Conservation (phyloP, 192 early-diverging fungal species). For the Backusella sp. region DNA sequence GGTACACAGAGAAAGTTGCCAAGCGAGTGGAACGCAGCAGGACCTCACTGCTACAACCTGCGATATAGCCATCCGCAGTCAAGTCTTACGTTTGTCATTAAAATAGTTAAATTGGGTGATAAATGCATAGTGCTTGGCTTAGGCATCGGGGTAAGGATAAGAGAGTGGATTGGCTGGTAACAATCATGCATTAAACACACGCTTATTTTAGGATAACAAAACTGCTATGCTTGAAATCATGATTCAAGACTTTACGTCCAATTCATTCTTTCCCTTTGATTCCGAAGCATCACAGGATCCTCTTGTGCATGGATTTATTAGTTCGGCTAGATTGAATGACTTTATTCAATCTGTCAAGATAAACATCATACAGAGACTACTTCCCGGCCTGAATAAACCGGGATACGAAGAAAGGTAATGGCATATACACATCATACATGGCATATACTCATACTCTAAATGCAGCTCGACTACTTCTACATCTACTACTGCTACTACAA, state of each 20-base stretch:
- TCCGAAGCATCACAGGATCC: constrained; percentile 24
- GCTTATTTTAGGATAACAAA: constrained; percentile 44
- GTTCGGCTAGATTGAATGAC: constrained; percentile 56
- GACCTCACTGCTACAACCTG: constrained; percentile 57
- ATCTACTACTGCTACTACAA: neutral
- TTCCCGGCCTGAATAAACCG: constrained; percentile 67
- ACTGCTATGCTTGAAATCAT: constrained; percentile 47
- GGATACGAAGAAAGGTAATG: constrained; percentile 65
- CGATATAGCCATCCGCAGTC: constrained; percentile 68
- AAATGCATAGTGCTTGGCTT: constrained; percentile 66
- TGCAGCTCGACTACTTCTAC: too few relatives aligned
- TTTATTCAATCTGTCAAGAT: constrained; percentile 60
- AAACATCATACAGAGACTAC: constrained; percentile 62
- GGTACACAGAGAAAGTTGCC: constrained; percentile 42
- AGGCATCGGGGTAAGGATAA: constrained; percentile 55
- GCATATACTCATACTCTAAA: neutral
- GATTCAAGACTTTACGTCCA: constrained; percentile 49
- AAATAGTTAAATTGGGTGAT: constrained; percentile 59
- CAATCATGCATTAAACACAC: neutral
- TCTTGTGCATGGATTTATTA: constrained; percentile 56
- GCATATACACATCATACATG: neutral
- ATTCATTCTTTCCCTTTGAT: constrained; percentile 50
- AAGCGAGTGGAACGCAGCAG: constrained; percentile 56
- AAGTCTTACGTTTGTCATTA: constrained; percentile 64
- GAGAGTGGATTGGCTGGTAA: too few relatives aligned